phyloP scores from a whole-genome alignment of 2,329 filamentous ascomycete species.

The Talaromyces sp. region DNA sequence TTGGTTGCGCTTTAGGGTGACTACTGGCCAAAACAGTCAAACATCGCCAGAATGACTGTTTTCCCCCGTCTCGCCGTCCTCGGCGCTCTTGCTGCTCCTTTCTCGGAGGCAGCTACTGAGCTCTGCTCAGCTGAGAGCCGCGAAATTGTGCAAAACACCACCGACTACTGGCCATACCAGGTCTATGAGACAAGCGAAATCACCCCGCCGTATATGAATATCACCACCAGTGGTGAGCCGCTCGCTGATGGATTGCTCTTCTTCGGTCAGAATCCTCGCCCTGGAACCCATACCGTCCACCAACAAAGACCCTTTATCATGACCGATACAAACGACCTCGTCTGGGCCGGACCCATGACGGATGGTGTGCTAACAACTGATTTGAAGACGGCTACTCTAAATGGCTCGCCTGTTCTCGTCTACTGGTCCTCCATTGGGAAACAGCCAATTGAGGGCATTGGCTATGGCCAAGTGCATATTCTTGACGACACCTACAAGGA shows the following conservation, averaged over 20 bases:
- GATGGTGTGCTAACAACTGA: background rate
- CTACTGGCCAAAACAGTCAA: background rate
- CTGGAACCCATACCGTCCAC: background rate
- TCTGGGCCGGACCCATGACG: background rate
- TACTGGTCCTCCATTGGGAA: background rate
- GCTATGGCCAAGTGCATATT: background rate
- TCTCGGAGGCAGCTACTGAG: background rate
- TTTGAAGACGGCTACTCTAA: background rate
- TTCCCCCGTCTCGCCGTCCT: background rate
- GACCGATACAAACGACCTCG: conserved; percentile 1
- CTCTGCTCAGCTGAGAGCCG: background rate
- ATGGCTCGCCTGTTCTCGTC: background rate
- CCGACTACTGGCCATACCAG: background rate
- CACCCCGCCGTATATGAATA: background rate
- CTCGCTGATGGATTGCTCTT: background rate
- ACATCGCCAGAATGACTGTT: background rate
- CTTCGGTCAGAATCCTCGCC: background rate
- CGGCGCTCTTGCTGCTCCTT: background rate
- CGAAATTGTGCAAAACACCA: background rate
- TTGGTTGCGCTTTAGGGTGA: background rate
- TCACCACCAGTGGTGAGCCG: background rate
- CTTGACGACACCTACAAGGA: conserved; percentile 1
- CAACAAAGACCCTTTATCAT: background rate
- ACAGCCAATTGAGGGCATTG: background rate
- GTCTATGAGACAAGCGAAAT: background rate